phyloP scores from a whole-genome alignment of 305 asterid genomes.

The Fraxinus greggii region DNA sequence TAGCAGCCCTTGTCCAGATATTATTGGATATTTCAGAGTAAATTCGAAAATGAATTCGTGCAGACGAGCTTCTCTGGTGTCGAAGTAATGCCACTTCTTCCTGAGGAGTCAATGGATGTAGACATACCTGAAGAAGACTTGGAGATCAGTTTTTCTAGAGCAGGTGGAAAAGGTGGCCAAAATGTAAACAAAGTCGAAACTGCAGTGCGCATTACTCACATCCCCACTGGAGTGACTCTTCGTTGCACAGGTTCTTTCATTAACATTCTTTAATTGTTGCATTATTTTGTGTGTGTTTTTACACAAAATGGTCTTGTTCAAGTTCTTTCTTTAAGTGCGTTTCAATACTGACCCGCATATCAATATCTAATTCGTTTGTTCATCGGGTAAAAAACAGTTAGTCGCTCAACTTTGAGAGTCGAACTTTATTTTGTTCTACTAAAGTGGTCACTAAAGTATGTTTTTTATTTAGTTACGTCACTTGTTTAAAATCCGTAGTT shows the following conservation, averaged over 20 bases:
- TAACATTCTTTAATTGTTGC: constrained; percentile 9
- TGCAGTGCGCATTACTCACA: constrained; percentile 89
- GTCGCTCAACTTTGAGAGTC: not conserved
- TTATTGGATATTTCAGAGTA: not conserved
- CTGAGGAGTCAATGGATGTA: constrained; percentile 72
- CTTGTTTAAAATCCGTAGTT: not conserved
- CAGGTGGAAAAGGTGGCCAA: constrained; percentile 98
- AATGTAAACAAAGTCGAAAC: constrained; percentile 92
- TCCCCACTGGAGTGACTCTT: constrained; percentile 85
- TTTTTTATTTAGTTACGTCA: not conserved
- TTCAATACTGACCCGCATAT: not conserved
- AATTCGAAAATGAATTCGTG: constrained; percentile 24
- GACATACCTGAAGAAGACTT: constrained; percentile 96
- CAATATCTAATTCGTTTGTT: not conserved
- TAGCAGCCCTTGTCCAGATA: not conserved
- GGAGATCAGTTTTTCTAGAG: constrained; percentile 72
- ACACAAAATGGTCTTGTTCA: not conserved
- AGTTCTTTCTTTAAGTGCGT: not conserved
- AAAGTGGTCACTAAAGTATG: not conserved
- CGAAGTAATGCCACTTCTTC: constrained; percentile 97
- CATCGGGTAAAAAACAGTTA: not conserved
- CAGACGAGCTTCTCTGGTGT: constrained; percentile 94
- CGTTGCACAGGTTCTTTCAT: constrained; percentile 77
- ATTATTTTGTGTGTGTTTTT: constrained; percentile 4
- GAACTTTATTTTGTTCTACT: not conserved